Evolutionary conservation across 1,139 yeast species (phyloP), one percentile per base, ranked within the genome.

Genomic region (Yamadazyma dendronema): DNA sequence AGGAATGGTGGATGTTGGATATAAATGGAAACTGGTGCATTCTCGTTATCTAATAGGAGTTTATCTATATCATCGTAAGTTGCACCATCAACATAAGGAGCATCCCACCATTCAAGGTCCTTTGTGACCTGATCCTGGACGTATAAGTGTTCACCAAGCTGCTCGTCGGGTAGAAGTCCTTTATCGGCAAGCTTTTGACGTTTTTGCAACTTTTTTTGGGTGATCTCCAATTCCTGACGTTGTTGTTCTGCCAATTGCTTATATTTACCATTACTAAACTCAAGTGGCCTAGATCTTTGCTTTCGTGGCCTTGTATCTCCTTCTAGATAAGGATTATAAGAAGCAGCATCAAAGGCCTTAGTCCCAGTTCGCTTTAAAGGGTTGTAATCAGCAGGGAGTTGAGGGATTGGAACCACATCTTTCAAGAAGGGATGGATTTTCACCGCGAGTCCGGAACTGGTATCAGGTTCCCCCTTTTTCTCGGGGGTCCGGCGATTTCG

Each of bases 1-100:
- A 82, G 59, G 0, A 88, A 82, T 3, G 80, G 79, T 0, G 97
- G 97, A 57, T 89, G 97, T 47, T 86, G 94, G 3, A 90, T 70
- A 51, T 82, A 86, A 17, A 63, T 54, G 0, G 88, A 72, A 2
- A 84, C 70, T 0, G 81, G 77, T 17, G 77, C 69, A 3, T 63
- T 66, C 15, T 73, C 74, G 37, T 57, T 64, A 35, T 69, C 69
- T 2, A 56, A 45, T 2, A 53, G 49, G 9, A 60, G 35, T n/a
- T 42, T 44, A 30, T 55, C 48, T 4, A 28, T 28, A 15, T 14
- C 22, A 8, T 16, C 29, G 37, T 67, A 65, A 23, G 50, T 47
- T 19, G 52, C 38, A 23, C 59, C 69, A 30, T 57, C 57, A 9
- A 76, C 48, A 35, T 60, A 72, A 8, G 77, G 78, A 40, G 64